Evolutionary conservation across 192 early-diverging fungal genomes (phyloP), one percentile per base, ranked within the genome.

Genomic region (Chytriomyces hyalinus): DNA sequence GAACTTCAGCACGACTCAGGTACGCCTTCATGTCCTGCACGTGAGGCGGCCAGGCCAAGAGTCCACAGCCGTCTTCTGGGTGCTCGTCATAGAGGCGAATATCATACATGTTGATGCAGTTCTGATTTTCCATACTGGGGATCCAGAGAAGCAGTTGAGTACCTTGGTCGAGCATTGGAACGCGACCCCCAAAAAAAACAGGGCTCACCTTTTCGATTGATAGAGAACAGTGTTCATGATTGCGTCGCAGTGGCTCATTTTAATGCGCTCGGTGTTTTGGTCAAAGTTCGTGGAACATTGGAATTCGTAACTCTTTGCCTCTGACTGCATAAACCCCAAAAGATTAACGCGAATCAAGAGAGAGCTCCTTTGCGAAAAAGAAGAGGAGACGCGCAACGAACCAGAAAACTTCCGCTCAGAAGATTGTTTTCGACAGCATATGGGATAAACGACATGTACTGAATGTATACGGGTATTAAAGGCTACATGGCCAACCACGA

Each of bases 61-160:
- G 61, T 48, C 91, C 91, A 49, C 92, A 93, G 8, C 85, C 78
- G 22, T 80, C 77, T 49, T 36, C 45, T 4, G 87, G 85, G 20
- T 80, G 79, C 43, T 84, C 77, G 73, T 93, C 92, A 8, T 82
- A 80, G 47, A 91, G 68, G 10, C 90, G 85, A 64, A 92, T 82
- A 62, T 93, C 90, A 76, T 93, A 93, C 83, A 90, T 89, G 78
- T 93, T 93, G 61, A 91, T 82, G 82, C 92, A 93, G 49, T 70
- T 75, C 49, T 76, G 24, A 3, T 36, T 36, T 36, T 36, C 36
- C 36, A 36, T 36, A 36, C 84, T 80, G 20, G 70, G 71, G 61
- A 26, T 57, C 11, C 28, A 24, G 5, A 62, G 47, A 53, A 49
- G 36, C 36, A 0, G 36, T 36, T 36, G 36, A 36, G 36, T 36